Percentiles rank a stretch among this genome's conserved stretches.
These are phyloP conservation scores for Lactarius psammicola DNA, from an alignment of 768 basidiomycete species.

Conservation along the genomic window DNA sequence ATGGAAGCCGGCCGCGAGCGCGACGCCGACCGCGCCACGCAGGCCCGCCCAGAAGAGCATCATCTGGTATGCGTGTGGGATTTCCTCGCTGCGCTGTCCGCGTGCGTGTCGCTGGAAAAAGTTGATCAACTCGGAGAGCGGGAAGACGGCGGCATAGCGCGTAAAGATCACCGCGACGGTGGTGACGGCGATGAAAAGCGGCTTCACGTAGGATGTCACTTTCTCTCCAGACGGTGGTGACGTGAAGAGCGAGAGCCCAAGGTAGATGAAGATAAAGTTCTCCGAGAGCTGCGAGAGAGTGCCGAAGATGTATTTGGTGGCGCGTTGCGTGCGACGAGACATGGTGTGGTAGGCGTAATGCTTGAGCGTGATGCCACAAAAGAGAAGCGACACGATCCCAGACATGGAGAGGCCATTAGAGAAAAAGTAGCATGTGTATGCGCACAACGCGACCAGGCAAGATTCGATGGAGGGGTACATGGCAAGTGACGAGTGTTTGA, in stretches of 20 bases:
- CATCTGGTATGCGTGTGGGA: constrained; percentile 99
- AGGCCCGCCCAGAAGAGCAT: constrained; percentile 99
- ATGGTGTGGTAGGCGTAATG: constrained; percentile 99
- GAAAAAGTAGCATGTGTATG: constrained; percentile 99
- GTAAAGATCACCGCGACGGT: constrained; percentile 93
- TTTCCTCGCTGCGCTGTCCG: constrained; percentile 83
- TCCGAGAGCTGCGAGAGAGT: constrained; percentile 93
- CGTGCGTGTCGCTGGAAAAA: constrained; percentile 83
- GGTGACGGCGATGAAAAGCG: constrained; percentile 89
- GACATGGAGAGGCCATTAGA: constrained; percentile 95
- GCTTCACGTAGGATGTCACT: constrained; percentile 86
- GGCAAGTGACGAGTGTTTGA: constrained; percentile 90
- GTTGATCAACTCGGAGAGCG: constrained; percentile 93
- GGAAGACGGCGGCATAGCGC: constrained; percentile 95
- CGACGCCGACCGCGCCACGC: constrained; percentile 96
- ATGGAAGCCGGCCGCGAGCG: constrained; percentile 92
- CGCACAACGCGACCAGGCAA: constrained; percentile 92
- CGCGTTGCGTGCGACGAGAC: constrained; percentile 90
- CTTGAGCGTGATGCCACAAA: constrained; percentile 98
- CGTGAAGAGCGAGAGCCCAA: constrained; percentile 96
- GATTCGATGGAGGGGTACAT: constrained; percentile 93
- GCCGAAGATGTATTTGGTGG: constrained; percentile 94
- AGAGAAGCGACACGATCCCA: constrained; percentile 96
- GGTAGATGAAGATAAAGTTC: constrained; percentile 99
- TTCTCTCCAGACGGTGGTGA: constrained; percentile 74